phyloP scores from a whole-genome alignment of 208 protist species.

The Leishmania braziliensis region DNA sequence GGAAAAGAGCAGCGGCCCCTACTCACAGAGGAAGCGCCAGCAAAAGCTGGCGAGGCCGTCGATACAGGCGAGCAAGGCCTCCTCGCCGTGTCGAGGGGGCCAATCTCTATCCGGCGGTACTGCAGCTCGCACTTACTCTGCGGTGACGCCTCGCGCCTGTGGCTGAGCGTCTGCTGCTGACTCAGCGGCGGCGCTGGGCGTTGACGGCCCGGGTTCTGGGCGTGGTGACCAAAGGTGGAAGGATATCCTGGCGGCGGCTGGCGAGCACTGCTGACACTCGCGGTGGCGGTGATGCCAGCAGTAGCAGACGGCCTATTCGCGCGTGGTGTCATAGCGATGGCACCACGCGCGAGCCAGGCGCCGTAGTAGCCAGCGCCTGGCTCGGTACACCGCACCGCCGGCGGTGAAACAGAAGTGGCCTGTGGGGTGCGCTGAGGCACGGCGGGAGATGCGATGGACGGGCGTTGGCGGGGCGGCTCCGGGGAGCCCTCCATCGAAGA shows the following conservation, averaged over 20 bases:
- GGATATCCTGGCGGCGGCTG: neutral
- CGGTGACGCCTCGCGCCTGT: neutral
- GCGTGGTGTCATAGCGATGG: neutral
- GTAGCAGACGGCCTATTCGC: neutral
- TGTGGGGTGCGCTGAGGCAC: neutral
- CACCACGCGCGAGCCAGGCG: neutral
- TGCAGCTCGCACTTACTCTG: neutral
- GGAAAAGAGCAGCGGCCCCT: neutral
- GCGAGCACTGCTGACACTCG: neutral
- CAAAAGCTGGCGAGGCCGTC: neutral
- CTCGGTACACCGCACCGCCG: neutral
- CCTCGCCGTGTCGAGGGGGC: neutral
- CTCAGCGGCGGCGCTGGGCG: neutral
- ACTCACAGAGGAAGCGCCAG: neutral
- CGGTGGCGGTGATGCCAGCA: neutral
- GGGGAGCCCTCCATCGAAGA: neutral
- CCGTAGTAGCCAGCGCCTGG: neutral
- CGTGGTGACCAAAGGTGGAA: neutral
- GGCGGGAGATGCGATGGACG: neutral
- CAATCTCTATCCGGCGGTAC: slow-evolving; percentile 4
- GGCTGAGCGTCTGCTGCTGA: neutral
- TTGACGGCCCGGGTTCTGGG: neutral
- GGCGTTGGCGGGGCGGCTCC: neutral
- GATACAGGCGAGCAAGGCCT: neutral
- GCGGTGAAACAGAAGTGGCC: neutral